Evolutionary conservation across 257 asterid genomes (phyloP).

Genomic region (Buddleja alternifolia): DNA sequence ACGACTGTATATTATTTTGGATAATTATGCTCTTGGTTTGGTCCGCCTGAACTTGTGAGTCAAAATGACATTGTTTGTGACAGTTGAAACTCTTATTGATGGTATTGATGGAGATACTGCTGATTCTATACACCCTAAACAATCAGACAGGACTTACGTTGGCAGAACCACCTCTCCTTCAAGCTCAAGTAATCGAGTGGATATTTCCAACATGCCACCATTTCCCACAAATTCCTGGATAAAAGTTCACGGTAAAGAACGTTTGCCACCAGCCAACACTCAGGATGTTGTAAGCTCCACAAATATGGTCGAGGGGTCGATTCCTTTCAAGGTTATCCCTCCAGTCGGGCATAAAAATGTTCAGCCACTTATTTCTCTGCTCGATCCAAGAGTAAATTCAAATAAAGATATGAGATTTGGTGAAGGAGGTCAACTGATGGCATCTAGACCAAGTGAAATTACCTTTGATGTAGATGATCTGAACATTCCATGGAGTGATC

Average conservation of each 20-base stretch:
- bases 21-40: background rate
- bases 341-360: slow-evolving; percentile 44
- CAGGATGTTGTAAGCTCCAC: slow-evolving; percentile 44
- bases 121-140: slow-evolving; percentile 44
- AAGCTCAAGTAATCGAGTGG: slow-evolving; percentile 60
- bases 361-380: slow-evolving; percentile 45
- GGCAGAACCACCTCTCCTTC: slow-evolving; percentile 47
- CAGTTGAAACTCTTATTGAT: slow-evolving; percentile 50
- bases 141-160: slow-evolving; percentile 40
- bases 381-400: slow-evolving; percentile 45
- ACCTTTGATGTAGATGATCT: slow-evolving; percentile 73
- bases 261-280: slow-evolving; percentile 47
- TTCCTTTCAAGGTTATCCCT: slow-evolving; percentile 46
- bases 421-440: slow-evolving; percentile 52
- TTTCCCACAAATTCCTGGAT: slow-evolving; percentile 57
- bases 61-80: slow-evolving; percentile 20
- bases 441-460: slow-evolving; percentile 52
- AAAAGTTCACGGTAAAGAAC: slow-evolving; percentile 61
- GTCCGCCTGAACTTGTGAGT: slow-evolving; percentile 21
- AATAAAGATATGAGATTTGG: slow-evolving; percentile 46
- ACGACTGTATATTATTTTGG: background rate
- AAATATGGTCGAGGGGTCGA: slow-evolving; percentile 41
- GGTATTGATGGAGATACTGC: slow-evolving; percentile 58
- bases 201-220: slow-evolving; percentile 38
- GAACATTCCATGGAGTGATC: slow-evolving; percentile 88